Conservation (phyloP, 1,139 yeast genomes). For the Nakaseomyces uthaithaninus region DNA sequence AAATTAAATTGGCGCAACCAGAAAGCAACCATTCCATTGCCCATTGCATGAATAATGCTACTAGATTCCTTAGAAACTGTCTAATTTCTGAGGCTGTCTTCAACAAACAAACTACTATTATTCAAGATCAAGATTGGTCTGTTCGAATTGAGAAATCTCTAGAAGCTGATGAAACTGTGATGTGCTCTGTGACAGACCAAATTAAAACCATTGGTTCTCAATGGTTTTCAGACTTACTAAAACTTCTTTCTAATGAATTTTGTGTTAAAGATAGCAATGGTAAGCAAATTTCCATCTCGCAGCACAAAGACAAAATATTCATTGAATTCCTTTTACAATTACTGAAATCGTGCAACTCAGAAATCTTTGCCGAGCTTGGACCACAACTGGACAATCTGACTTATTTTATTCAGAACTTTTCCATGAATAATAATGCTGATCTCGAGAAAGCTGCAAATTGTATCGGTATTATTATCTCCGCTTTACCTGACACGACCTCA, state of each 20-base stretch:
- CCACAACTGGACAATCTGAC: conserved; percentile 12
- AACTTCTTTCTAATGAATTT: conserved; percentile 36
- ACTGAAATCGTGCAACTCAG: conserved; percentile 27
- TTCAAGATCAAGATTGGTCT: conserved; percentile 69
- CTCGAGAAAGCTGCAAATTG: conserved; percentile 37
- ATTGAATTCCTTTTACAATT: conserved; percentile 29
- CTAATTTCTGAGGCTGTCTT: conserved; percentile 57
- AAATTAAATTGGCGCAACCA: neutral
- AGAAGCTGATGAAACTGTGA: conserved; percentile 51
- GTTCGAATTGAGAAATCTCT: conserved; percentile 64
- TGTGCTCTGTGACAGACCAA: conserved; percentile 32
- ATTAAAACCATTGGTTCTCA: conserved; percentile 18
- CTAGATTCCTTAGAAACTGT: conserved; percentile 45
- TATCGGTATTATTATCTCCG: conserved; percentile 44
- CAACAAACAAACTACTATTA: conserved; percentile 47
- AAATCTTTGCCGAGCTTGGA: conserved; percentile 19
- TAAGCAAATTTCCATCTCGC: conserved; percentile 14
- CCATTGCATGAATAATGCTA: conserved; percentile 36
- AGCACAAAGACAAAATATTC: conserved; percentile 18
- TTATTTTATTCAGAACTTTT: conserved; percentile 12
- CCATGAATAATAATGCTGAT: conserved; percentile 15
- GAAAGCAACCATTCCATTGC: conserved; percentile 25
- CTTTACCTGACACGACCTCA: conserved; percentile 26
- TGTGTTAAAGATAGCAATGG: conserved; percentile 20
- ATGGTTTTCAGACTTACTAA: conserved; percentile 23